Conservation (phyloP, 2,329 filamentous ascomycete species). For the Hymenoscyphus repandus region DNA sequence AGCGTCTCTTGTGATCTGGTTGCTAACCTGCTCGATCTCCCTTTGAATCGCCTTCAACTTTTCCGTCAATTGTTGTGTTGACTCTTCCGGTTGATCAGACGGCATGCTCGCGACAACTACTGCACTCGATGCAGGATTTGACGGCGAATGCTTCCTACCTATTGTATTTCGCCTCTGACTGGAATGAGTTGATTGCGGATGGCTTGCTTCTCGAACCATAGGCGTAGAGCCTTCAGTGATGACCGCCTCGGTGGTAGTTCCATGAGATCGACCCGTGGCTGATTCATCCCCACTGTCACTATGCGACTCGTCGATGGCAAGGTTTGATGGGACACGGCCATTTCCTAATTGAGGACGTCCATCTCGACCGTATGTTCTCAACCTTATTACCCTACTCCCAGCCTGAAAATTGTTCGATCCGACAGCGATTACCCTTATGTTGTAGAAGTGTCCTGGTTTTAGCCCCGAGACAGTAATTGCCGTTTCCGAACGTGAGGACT, state of each 20-base stretch:
- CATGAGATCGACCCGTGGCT: conserved; percentile 34
- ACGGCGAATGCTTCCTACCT: conserved; percentile 73
- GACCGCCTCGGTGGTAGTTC: conserved; percentile 56
- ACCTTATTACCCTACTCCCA: conserved; percentile 75
- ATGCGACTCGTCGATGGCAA: conserved; percentile 47
- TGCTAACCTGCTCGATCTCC: conserved; percentile 75
- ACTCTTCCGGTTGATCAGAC: conserved; percentile 55
- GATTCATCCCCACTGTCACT: conserved; percentile 45
- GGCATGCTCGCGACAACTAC: conserved; percentile 34
- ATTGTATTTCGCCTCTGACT: conserved; percentile 59
- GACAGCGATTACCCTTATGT: conserved; percentile 86
- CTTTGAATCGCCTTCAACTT: conserved; percentile 73
- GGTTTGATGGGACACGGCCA: conserved; percentile 51
- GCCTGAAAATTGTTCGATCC: conserved; percentile 91
- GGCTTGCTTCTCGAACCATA: conserved; percentile 62
- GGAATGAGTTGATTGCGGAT: conserved; percentile 43
- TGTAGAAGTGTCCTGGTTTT: conserved; percentile 83
- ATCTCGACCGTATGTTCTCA: conserved; percentile 68
- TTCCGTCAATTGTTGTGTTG: conserved; percentile 73
- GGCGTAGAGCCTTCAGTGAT: conserved; percentile 55
- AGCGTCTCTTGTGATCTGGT: conserved; percentile 65
- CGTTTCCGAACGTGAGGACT: conserved; percentile 73
- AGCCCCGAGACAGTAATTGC: conserved; percentile 89
- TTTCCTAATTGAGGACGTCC: conserved; percentile 56
- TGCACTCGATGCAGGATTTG: conserved; percentile 40